Percentiles rank a stretch among this genome's conserved stretches.
Evolutionary conservation across 2,329 filamentous ascomycete species (phyloP).

Genomic region (Trichophaea hybrida): DNA sequence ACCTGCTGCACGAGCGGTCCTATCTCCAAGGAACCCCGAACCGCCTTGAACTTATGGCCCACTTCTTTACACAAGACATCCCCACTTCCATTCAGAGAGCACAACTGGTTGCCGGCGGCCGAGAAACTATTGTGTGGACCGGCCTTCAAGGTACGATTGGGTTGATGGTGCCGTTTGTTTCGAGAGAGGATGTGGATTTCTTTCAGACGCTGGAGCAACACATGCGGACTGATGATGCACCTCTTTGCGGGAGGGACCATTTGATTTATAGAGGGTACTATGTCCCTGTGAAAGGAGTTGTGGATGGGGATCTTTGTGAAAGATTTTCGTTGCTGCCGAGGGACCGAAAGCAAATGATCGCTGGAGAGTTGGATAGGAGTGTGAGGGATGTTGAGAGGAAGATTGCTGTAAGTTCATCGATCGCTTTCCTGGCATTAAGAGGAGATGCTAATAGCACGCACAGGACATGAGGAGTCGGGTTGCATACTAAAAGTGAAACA

Average conservation of each 20-base stretch:
- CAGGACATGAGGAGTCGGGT: conserved; percentile 28
- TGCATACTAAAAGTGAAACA: conserved; percentile 22
- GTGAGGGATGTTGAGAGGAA: conserved; percentile 91
- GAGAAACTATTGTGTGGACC: conserved; percentile 83
- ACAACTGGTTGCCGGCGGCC: conserved; percentile 75
- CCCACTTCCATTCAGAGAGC: conserved; percentile 83
- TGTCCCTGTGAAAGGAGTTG: conserved; percentile 86
- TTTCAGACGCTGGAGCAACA: conserved; percentile 90
- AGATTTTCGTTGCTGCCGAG: conserved; percentile 68
- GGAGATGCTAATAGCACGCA: conserved; percentile 4
- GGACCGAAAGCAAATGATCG: conserved; percentile 91
- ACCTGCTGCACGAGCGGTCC: conserved; percentile 75
- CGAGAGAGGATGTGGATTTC: conserved; percentile 89
- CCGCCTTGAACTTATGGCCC: conserved; percentile 68
- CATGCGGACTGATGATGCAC: conserved; percentile 71
- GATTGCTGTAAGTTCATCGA: conserved; percentile 48
- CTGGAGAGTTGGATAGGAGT: conserved; percentile 77
- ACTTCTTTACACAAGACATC: conserved; percentile 84
- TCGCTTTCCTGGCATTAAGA: neutral
- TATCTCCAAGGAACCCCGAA: conserved; percentile 85
- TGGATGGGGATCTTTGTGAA: conserved; percentile 94
- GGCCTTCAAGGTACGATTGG: conserved; percentile 90
- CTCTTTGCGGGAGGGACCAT: conserved; percentile 82
- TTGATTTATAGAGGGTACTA: conserved; percentile 94
- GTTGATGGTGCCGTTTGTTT: conserved; percentile 79